A percentile compares a stretch with the other conserved stretches of the same genome.
Conservation (phyloP, 495 filamentous ascomycete species). For the Aspergillus ostianus region DNA sequence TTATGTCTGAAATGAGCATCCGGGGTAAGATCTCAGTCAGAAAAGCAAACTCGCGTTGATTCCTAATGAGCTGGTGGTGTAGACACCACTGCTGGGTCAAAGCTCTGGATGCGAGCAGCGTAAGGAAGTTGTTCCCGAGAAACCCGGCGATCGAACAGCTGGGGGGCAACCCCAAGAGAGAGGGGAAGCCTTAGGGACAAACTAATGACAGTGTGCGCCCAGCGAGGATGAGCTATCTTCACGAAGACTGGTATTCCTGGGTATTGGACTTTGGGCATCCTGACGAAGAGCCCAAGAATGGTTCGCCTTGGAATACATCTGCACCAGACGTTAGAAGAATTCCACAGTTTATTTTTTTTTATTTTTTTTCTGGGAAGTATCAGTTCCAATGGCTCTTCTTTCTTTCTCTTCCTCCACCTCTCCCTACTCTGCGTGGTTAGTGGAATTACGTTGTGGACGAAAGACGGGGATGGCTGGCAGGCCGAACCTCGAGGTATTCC, state of each 20-base stretch:
- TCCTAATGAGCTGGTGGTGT: neutral
- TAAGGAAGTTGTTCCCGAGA: neutral
- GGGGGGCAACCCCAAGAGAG: no score
- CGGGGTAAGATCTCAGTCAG: neutral
- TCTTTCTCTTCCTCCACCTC: no score
- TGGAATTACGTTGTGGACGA: neutral
- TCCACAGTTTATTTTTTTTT: neutral
- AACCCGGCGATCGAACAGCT: neutral
- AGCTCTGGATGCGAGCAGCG: neutral
- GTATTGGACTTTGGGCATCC: neutral
- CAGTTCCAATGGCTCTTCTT: no score
- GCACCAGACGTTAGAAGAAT: neutral
- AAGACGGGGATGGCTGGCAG: neutral
- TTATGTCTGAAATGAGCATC: neutral
- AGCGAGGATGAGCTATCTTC: neutral
- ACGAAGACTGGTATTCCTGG: neutral
- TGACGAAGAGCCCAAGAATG: neutral
- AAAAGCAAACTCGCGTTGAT: neutral
- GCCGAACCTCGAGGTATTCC: neutral
- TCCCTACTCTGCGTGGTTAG: no score
- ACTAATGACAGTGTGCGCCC: neutral
- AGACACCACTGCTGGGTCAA: neutral
- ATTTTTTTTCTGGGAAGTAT: neutral
- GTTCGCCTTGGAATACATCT: neutral
- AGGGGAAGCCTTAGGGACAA: neutral